Base-by-base conservation (phyloP, 495 filamentous ascomycete genomes). In the Aspergillus funiculosus region DNA sequence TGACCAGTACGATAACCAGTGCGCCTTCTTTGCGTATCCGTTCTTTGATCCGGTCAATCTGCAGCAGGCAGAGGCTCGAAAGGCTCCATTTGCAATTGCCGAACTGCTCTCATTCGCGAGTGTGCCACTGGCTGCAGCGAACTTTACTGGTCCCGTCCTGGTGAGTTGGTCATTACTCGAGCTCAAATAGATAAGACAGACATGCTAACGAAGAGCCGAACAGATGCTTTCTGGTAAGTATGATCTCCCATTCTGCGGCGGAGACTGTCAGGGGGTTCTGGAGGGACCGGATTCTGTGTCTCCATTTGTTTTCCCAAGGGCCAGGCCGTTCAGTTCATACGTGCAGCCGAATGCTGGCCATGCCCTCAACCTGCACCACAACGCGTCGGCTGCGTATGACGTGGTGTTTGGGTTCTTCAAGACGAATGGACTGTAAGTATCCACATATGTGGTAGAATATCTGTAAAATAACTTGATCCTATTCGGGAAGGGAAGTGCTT, bases 181-280 rank as follows among this genome's bases (percentile, higher is more conserved):
- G 74, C 42, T 50, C 63, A 7, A 54, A 72, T 19, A 4, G 34
- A 36, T 36, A n/a, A n/a, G n/a, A n/a, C n/a, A n/a, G n/a, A n/a
- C n/a, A n/a, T n/a, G n/a, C n/a, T 28, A 1, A 28, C 26, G n/a
- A 28, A 28, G 3, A n/a, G 14, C 3, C 4, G 13, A 18, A 17
- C 19, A 36, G 34, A 36, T 36, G 34, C 3, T 36, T 9, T 36
- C 34, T 9, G 34, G 34, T 5, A n/a, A 36, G 10, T 36, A n/a
- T 13, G 77, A 80, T 49, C 21, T 69, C 3, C 63, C 68, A 0
- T 79, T 71, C 50, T 81, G 77, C 48, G 76, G 73, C 4, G 72
- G 76, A 13, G 65, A 78, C 43, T 79, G 77, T 48, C 32, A 56
- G 0, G 54, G 58, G 5, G 71, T 71, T 4, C 59, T 62, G 3